These are phyloP conservation scores for Cadophora malorum DNA, from an alignment of 2,329 filamentous ascomycete genomes.

Conservation along the genomic window DNA sequence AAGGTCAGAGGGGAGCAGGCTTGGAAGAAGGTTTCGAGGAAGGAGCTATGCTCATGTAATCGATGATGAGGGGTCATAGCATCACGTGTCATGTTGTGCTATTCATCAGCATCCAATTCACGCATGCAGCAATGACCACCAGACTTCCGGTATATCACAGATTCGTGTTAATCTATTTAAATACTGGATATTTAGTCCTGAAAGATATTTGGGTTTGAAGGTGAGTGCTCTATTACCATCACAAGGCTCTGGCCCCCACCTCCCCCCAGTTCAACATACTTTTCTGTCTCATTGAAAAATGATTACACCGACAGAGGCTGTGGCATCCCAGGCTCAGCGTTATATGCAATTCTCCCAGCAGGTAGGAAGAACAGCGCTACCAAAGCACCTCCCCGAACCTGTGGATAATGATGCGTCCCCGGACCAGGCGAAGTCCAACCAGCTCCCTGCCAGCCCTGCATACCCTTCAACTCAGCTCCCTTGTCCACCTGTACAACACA, in stretches of 20 bases:
- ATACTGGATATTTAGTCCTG: not conserved
- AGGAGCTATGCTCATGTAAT: slow-evolving; percentile 18
- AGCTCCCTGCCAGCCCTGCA: slow-evolving; percentile 61
- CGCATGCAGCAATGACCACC: not conserved
- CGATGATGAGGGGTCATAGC: slow-evolving; percentile 12
- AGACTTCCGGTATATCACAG: slow-evolving; percentile 1
- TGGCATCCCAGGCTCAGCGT: slow-evolving; percentile 51
- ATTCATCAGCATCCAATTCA: not conserved
- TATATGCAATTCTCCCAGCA: slow-evolving; percentile 59
- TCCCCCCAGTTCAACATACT: not conserved
- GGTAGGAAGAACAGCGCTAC: slow-evolving; percentile 63
- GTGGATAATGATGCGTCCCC: slow-evolving; percentile 63
- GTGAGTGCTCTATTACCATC: not conserved
- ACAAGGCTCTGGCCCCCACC: not conserved
- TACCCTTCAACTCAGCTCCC: slow-evolving; percentile 58
- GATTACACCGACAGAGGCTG: slow-evolving; percentile 45
- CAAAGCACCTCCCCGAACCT: slow-evolving; percentile 56
- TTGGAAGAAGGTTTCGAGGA: not conserved
- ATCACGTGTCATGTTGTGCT: slow-evolving; percentile 11
- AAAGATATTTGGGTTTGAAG: not conserved
- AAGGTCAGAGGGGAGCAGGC: not conserved
- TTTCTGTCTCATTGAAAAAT: not conserved
- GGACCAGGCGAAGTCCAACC: slow-evolving; percentile 62
- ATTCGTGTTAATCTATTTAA: not conserved
- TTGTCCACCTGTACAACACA: slow-evolving; percentile 59